Base-by-base conservation (phyloP, 2,329 filamentous ascomycete genomes). In the Colletotrichum lini region DNA sequence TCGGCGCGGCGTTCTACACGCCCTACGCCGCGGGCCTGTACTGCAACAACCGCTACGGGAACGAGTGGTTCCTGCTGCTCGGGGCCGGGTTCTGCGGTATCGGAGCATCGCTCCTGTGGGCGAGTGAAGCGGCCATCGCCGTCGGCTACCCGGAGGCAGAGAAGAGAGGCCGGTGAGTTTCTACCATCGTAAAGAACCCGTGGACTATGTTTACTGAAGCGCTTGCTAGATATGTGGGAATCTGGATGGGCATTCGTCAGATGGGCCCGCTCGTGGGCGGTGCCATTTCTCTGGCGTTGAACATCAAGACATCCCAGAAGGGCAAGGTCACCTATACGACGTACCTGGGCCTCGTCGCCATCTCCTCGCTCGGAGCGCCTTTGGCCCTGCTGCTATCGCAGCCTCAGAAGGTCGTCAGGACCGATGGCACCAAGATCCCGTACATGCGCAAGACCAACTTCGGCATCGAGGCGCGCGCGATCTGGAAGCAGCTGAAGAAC, bases 91-190 rank as follows among this genome's bases (percentile, higher is more conserved):
- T 79, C 26, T 85, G 83, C 64, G 83, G 83, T 16, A 65, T 82
- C 9, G 81, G 81, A 0, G 82, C 81, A 0, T 78, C 77, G 0
- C 76, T 81, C 0, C 74, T 82, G 12, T 83, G 81, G 81, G 78
- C 80, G 0, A 75, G 80, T 0, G 80, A 83, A 44, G 81, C 79
- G 0, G 80, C 80, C 2, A 82, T 82, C 13, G 80, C 78, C 0
- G 85, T 93, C 9, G 84, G 87, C 0, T 93, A 93, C 72, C 91
- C 91, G 0, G 91, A 93, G 72, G 90, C 90, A 0, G 87, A 86
- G 66, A 91, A 91, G 40, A 84, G 88, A 73, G 90, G 89, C 0
- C 68, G 68, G 68, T 71, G 23, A 21, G 68, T 68, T 23, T n/a
- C 2, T 15, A 4, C 5, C 6, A 1, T 18, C 3, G 23, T 1